Conservation (phyloP, 192 early-diverging fungal genomes). For the Coemansia sp. region DNA sequence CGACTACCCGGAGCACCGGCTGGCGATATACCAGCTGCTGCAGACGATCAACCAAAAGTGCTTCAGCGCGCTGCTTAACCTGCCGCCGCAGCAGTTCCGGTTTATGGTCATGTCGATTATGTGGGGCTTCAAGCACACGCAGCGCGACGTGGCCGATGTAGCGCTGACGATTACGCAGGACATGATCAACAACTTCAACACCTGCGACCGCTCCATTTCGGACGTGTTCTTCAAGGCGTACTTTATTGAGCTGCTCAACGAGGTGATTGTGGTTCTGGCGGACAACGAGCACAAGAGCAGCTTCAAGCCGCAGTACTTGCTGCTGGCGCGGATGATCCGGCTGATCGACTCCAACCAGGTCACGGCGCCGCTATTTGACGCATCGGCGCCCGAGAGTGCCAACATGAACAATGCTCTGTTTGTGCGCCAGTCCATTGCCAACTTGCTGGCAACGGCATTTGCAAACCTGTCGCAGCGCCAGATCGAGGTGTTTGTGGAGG, state of each 20-base stretch:
- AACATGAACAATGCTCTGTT: slow-evolving; percentile 77
- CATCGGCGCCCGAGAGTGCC: slow-evolving; percentile 67
- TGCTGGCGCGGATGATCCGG: slow-evolving; percentile 87
- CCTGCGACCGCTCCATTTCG: slow-evolving; percentile 68
- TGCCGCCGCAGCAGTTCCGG: slow-evolving; percentile 84
- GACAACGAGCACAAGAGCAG: slow-evolving; percentile 97
- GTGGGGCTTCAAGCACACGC: slow-evolving; percentile 99
- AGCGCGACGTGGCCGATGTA: slow-evolving; percentile 94
- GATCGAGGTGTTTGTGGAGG: slow-evolving; percentile 82
- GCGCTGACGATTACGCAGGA: slow-evolving; percentile 86
- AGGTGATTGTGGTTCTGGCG: slow-evolving; percentile 95
- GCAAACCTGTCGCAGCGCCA: slow-evolving; percentile 85
- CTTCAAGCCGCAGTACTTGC: slow-evolving; percentile 88
- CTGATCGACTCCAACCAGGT: slow-evolving; percentile 80
- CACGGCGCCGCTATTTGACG: slow-evolving; percentile 83
- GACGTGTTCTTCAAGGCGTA: slow-evolving; percentile 91
- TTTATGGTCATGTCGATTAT: slow-evolving; percentile 93
- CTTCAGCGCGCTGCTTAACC: slow-evolving; percentile 85
- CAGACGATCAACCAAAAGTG: slow-evolving; percentile 88
- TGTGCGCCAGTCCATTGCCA: slow-evolving; percentile 79
- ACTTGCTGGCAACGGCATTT: slow-evolving; percentile 83
- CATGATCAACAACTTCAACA: slow-evolving; percentile 82
- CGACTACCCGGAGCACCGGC: slow-evolving; percentile 95
- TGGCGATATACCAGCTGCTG: slow-evolving; percentile 91
- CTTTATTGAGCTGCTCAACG: slow-evolving; percentile 87